phyloP scores from a whole-genome alignment of 768 basidiomycete species.

The Mycena capillaripes region DNA sequence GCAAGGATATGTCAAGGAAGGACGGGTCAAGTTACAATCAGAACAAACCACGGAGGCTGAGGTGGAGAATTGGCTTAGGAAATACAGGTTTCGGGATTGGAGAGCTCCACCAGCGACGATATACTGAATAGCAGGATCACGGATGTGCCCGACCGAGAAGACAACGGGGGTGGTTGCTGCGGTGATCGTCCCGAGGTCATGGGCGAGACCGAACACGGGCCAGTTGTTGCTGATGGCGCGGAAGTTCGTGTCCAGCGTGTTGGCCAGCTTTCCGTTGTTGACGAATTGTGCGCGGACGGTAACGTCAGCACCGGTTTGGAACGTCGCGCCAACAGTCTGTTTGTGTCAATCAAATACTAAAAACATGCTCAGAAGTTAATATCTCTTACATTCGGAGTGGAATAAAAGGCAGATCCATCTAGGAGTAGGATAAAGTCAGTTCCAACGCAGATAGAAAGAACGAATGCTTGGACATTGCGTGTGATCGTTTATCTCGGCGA shows the following conservation, averaged over 20 bases:
- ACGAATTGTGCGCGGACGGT: constrained; percentile 73
- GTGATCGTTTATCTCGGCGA: constrained; percentile 69
- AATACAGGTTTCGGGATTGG: constrained; percentile 49
- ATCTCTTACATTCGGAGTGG: constrained; percentile 62
- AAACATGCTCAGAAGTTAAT: background rate
- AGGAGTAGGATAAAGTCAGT: background rate
- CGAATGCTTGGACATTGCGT: constrained; percentile 75
- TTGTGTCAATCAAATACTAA: constrained; percentile 15
- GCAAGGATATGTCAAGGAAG: constrained; percentile 38
- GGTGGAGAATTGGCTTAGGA: constrained; percentile 46
- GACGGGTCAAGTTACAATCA: constrained; percentile 46
- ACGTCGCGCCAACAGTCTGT: constrained; percentile 65
- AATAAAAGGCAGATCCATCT: constrained; percentile 80
- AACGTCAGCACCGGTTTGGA: constrained; percentile 69
- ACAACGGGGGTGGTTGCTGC: constrained; percentile 53
- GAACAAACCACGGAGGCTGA: constrained; percentile 46
- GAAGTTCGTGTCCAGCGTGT: constrained; percentile 69
- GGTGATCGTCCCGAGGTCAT: constrained; percentile 66
- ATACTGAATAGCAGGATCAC: constrained; percentile 66
- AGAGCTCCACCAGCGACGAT: constrained; percentile 53
- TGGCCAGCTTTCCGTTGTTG: constrained; percentile 64
- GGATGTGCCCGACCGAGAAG: constrained; percentile 62
- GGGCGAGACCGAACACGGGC: constrained; percentile 75
- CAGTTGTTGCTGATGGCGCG: constrained; percentile 68
- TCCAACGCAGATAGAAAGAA: background rate